Base-by-base conservation (phyloP, 169 alveolate species). In the Plasmodium relictum region DNA sequence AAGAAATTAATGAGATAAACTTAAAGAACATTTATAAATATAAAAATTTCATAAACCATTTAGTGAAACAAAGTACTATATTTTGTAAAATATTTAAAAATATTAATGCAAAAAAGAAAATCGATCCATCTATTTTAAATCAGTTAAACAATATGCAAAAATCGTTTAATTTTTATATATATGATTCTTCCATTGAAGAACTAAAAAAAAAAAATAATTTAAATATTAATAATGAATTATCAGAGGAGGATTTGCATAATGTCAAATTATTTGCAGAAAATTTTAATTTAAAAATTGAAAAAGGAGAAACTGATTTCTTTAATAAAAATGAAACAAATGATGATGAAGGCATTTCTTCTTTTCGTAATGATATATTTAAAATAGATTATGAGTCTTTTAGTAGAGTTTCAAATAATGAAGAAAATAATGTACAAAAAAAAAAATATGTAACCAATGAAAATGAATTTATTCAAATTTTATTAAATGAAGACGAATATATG, bases 11-110 rank as follows among this genome's bases (percentile, higher is more conserved):
- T 42, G 44, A 83, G 9, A 9, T 16, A 3, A 69, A 83, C 54
- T 18, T 45, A n/a, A 16, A 56, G n/a, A 68, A 54, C 56, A 20
- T 83, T 0, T 44, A 22, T 26, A 83, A 48, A 39, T 83, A 69
- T 61, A 83, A 83, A 54, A 39, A 44, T 45, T 83, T 68, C n/a
- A 69, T 83, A 45, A 44, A 56, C 4, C 52, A 68, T 31, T 61
- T 83, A 37, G 24, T 83, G 14, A 42, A 62, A 58, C 74, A 83
- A 9, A 68, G 42, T 14, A 37, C 22, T 56, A n/a, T 83, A 5
- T 68, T 83, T 24, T 83, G 48, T 37, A 18, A 83, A 4, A 83
- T 83, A n/a, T 83, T 83, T 62, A 83, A 69, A 69, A 24, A 12
- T 0, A 16, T 83, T 5, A 54, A 68, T 37, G 16, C 24, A 7